phyloP scores from a whole-genome alignment of 1,284 basidiomycete species.

The Dichomitus squalens region DNA sequence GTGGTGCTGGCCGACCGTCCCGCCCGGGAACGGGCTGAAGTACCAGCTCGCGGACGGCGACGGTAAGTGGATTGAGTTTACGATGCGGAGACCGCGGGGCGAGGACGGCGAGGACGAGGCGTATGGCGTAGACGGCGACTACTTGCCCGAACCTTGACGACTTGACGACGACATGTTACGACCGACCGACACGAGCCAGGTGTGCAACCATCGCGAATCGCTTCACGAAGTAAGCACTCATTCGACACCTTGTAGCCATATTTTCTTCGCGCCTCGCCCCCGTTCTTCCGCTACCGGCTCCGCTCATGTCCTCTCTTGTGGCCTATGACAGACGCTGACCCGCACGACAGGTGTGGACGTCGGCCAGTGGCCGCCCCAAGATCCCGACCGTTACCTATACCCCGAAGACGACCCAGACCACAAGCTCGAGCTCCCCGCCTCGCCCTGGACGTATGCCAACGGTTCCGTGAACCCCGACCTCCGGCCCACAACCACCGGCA shows the following conservation, averaged over 20 bases:
- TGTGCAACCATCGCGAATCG: constrained; percentile 21
- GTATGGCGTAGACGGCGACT: constrained; percentile 18
- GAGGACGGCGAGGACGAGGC: constrained; percentile 6
- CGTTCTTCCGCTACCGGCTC: neutral
- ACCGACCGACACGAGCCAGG: constrained; percentile 14
- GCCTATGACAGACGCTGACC: constrained; percentile 1
- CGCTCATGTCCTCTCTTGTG: neutral
- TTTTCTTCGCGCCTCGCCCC: neutral
- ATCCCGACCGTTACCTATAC: constrained; percentile 42
- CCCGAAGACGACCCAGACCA: constrained; percentile 38
- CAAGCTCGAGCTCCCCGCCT: constrained; percentile 52
- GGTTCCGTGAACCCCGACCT: constrained; percentile 75
- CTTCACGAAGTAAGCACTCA: constrained; percentile 32
- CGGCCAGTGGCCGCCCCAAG: constrained; percentile 59
- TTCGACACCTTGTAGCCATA: neutral
- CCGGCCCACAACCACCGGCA: constrained; percentile 48
- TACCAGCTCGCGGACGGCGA: constrained; percentile 73
- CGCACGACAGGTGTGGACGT: constrained; percentile 24
- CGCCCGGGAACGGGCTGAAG: constrained; percentile 74
- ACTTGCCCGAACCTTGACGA: constrained; percentile 15
- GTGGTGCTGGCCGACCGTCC: constrained; percentile 82
- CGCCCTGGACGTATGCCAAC: constrained; percentile 86
- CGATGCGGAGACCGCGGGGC: constrained; percentile 7
- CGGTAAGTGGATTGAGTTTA: constrained; percentile 75
- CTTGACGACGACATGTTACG: neutral